A percentile compares a stretch with the other conserved stretches of the same genome.
phyloP scores from a whole-genome alignment of 148 eudicot genomes.

The Rhododendron williamsianum region DNA sequence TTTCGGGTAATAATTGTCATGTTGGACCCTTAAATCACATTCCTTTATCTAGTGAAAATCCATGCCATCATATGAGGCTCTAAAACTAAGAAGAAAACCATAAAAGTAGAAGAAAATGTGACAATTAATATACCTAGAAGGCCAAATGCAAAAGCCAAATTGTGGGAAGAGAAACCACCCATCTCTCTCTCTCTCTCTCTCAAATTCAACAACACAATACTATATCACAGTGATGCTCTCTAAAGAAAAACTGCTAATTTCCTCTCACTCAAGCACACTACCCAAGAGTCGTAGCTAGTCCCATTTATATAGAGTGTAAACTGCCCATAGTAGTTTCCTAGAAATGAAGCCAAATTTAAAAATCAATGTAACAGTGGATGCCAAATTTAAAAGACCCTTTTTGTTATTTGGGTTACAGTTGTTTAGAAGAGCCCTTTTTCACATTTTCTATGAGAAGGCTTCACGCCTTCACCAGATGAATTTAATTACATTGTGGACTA shows the following conservation, averaged over 20 bases:
- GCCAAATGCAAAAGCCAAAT: constrained; percentile 65
- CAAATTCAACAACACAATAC: background rate
- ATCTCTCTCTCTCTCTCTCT: background rate
- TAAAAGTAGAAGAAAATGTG: background rate
- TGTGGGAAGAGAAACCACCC: constrained; percentile 21
- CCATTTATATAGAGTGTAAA: constrained; percentile 5
- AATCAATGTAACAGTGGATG: background rate
- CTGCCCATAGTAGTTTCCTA: background rate
- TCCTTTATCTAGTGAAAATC: background rate
- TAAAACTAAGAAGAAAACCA: background rate
- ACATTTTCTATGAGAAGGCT: background rate
- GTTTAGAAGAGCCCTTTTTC: background rate
- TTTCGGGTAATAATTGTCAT: background rate
- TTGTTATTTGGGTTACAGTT: background rate
- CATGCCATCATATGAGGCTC: background rate
- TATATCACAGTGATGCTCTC: background rate
- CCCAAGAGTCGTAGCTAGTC: background rate
- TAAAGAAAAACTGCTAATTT: background rate
- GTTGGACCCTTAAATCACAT: background rate
- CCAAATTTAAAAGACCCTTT: background rate
- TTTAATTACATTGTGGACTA: background rate
- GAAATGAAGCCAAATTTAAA: background rate
- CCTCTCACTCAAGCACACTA: background rate
- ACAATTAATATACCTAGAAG: constrained; percentile 49
- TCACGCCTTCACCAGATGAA: background rate